These are phyloP conservation scores for Alternaria alternata DNA, from an alignment of 2,329 filamentous ascomycete species.

Conservation along the genomic window DNA sequence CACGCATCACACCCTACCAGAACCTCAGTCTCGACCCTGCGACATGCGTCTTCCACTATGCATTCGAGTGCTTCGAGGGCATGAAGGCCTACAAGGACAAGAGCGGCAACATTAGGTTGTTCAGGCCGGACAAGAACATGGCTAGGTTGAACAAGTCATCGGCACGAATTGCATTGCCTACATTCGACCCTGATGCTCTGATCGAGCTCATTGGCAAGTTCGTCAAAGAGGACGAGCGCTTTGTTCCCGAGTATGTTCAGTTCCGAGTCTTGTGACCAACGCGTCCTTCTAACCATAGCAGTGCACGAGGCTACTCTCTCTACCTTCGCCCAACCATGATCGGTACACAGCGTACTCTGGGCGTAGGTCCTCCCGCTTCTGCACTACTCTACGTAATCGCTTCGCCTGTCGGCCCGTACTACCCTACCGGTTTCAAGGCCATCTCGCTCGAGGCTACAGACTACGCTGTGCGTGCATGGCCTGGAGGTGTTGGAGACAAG, in stretches of 20 bases:
- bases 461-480: constrained; percentile 97
- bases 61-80: constrained; percentile 96
- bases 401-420: constrained; percentile 96
- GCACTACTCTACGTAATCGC: constrained; percentile 95
- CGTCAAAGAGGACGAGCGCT: constrained; percentile 81
- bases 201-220: constrained; percentile 84
- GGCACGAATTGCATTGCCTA: constrained; percentile 90
- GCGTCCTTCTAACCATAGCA: constrained; percentile 36
- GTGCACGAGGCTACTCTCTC: constrained; percentile 82
- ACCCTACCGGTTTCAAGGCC: constrained; percentile 97
- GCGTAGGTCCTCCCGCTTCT: constrained; percentile 89
- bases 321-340: constrained; percentile 98
- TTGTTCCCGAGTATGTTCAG: constrained; percentile 77
- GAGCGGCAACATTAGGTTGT: constrained; percentile 79
- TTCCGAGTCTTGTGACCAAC: neutral
- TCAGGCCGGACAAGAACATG: constrained; percentile 98
- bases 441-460: constrained; percentile 94
- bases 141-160: constrained; percentile 89
- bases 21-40: constrained; percentile 96
- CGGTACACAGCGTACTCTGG: constrained; percentile 92
- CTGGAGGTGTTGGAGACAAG: constrained; percentile 95
- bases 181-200: constrained; percentile 76
- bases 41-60: constrained; percentile 98
- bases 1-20: constrained; percentile 90
- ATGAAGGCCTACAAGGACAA: constrained; percentile 99